phyloP scores from a whole-genome alignment of 306 rosid genomes.

The Acacia crassicarpa region DNA sequence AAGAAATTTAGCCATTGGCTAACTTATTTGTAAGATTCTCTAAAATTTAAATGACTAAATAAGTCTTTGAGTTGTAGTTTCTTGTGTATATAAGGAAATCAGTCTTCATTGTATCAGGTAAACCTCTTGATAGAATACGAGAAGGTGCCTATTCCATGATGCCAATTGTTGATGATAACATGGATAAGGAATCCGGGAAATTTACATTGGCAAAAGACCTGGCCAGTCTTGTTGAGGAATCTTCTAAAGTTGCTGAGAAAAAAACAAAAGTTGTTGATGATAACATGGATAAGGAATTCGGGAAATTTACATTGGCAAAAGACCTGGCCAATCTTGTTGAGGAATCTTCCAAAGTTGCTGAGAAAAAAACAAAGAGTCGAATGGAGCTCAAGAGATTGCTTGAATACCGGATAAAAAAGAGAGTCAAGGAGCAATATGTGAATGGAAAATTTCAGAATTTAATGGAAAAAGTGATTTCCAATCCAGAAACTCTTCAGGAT shows the following conservation, averaged over 20 bases:
- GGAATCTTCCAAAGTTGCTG: constrained; percentile 38
- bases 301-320: constrained; percentile 49
- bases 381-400: constrained; percentile 72
- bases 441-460: constrained; percentile 67
- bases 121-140: constrained; percentile 18
- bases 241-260: constrained; percentile 33
- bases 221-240: constrained; percentile 62
- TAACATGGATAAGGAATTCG: constrained; percentile 20
- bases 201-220: constrained; percentile 58
- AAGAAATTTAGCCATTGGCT: background rate
- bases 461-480: constrained; percentile 65
- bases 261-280: constrained; percentile 37
- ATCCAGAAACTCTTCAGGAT: constrained; percentile 66
- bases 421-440: constrained; percentile 65
- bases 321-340: constrained; percentile 68
- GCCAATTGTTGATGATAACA: constrained; percentile 21
- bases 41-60: background rate
- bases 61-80: background rate
- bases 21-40: background rate
- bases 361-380: constrained; percentile 45
- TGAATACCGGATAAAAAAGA: constrained; percentile 64
- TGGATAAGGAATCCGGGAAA: constrained; percentile 27
- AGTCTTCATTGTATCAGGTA: constrained; percentile 29
- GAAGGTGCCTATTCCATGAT: constrained; percentile 29
- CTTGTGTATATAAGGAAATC: background rate